A percentile compares a stretch with the other conserved stretches of the same genome.
These are phyloP conservation scores for Sphenostylis stenocarpa DNA, from an alignment of 306 rosid species.

Conservation along the genomic window DNA sequence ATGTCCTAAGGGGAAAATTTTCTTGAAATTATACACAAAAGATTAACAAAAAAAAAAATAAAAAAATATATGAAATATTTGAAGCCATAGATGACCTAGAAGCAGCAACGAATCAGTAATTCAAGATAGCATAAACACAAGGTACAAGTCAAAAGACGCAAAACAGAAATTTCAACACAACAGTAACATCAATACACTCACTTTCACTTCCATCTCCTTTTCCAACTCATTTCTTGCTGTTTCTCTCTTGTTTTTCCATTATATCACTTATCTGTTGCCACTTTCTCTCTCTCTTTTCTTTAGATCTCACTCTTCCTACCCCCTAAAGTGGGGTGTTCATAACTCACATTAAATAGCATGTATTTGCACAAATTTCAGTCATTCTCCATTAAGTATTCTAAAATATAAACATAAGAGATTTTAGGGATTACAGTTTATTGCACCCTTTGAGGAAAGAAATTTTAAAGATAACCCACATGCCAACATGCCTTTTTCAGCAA, in stretches of 20 bases:
- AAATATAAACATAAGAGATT: too few relatives aligned
- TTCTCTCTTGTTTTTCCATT: too few relatives aligned
- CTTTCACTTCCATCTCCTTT: too few relatives aligned
- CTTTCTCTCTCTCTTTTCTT: too few relatives aligned
- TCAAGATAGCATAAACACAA: neutral
- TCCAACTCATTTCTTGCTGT: too few relatives aligned
- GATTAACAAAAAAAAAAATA: neutral
- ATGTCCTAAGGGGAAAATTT: constrained; percentile 45
- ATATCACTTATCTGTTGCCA: too few relatives aligned
- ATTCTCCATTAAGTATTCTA: neutral
- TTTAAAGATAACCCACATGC: neutral
- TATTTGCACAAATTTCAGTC: neutral
- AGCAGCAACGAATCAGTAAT: neutral
- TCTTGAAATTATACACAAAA: neutral
- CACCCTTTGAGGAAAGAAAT: neutral
- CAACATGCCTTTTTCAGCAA: neutral
- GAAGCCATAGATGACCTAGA: neutral
- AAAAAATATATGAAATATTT: neutral
- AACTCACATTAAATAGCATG: neutral
- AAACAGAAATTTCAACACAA: neutral
- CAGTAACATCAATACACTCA: neutral
- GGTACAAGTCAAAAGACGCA: neutral
- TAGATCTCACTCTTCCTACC: too few relatives aligned
- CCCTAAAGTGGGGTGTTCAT: neutral
- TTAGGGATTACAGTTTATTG: too few relatives aligned